Base-by-base conservation (phyloP, 129 eudicot genomes). In the Escallonia rubra region DNA sequence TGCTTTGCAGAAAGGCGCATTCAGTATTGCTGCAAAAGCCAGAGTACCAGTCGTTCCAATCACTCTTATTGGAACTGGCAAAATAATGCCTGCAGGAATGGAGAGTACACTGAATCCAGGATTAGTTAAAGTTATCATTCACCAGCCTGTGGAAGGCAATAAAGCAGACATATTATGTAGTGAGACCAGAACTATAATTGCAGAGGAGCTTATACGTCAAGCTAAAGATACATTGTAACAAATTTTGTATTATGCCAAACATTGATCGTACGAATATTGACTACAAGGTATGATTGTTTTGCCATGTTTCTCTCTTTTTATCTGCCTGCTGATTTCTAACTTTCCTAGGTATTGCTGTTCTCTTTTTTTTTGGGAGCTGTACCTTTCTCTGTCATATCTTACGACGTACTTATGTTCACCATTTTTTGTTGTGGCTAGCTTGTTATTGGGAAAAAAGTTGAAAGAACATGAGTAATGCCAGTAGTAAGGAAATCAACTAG, bases 1-100 rank as follows among this genome's bases (percentile, higher is more conserved):
- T 74, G 40, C 12, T 58, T 63, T 86, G 70, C 66, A 93, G 98
- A 93, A 93, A 88, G 98, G 98, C 54, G 98, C 98, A 64, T 93
- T 93, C 77, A 93, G 95, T 75, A 79, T 89, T 66, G 98, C 98
- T 65, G 87, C 88, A 55, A 93, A 92, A 80, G 78, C 89, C 9
- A 81, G 87, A 70, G 98, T 84, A 64, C 90, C 96, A 0, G 95
- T 93, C 63, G 88, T 93, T 47, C 98, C 98, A 49, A 86, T 93
- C 5, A 84, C 91, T 68, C 86, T 93, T 16, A 74, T 84, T 45
- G 98, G 98, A 72, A 93, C 98, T 0, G 96, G 98, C 42, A 74
- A 81, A 56, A 93, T 89, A 64, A 93, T 93, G 98, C 98, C 98
- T 53, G 44, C 81, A 14, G 98, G 98, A 53, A 78, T 72, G 89